A percentile compares a stretch with the other conserved stretches of the same genome.
phyloP scores from a whole-genome alignment of 495 filamentous ascomycete genomes.

The Aspergillus kassunensis region DNA sequence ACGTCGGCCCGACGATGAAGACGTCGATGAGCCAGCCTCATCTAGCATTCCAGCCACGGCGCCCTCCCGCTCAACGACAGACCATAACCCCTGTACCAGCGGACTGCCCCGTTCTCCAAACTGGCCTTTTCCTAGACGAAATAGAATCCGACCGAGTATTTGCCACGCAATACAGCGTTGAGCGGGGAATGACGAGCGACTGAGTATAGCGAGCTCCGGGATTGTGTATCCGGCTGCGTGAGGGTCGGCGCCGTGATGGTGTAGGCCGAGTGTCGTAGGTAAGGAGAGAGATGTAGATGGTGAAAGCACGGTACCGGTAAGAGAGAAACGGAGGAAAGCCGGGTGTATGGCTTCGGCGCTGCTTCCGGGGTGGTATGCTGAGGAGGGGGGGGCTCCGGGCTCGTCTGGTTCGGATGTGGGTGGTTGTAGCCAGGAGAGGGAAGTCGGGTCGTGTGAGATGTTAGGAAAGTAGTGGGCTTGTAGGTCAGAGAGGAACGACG shows the following conservation, averaged over 20 bases:
- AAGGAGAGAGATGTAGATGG: constrained; percentile 68
- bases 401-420: constrained; percentile 57
- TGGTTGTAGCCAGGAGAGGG: constrained; percentile 85
- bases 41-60: constrained; percentile 69
- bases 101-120: constrained; percentile 63
- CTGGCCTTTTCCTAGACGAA: constrained; percentile 72
- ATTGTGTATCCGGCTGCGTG: constrained; percentile 94
- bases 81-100: constrained; percentile 64
- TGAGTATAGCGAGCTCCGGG: constrained; percentile 76
- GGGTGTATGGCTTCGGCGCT: constrained; percentile 59
- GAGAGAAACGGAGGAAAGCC: constrained; percentile 81
- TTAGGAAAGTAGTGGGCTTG: constrained; percentile 90
- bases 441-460: constrained; percentile 76
- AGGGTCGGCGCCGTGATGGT: constrained; percentile 91
- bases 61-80: constrained; percentile 68
- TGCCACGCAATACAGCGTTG: constrained; percentile 93
- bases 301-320: constrained; percentile 70
- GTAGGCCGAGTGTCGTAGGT: constrained; percentile 71
- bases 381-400: constrained; percentile 32
- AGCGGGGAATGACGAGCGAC: constrained; percentile 73
- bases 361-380: constrained; percentile 75
- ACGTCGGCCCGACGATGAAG: neutral
- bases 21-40: constrained; percentile 53
- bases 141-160: constrained; percentile 80
- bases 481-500: constrained; percentile 76